Conservation (phyloP, 495 filamentous ascomycete genomes). For the Lophiostoma macrostomum region DNA sequence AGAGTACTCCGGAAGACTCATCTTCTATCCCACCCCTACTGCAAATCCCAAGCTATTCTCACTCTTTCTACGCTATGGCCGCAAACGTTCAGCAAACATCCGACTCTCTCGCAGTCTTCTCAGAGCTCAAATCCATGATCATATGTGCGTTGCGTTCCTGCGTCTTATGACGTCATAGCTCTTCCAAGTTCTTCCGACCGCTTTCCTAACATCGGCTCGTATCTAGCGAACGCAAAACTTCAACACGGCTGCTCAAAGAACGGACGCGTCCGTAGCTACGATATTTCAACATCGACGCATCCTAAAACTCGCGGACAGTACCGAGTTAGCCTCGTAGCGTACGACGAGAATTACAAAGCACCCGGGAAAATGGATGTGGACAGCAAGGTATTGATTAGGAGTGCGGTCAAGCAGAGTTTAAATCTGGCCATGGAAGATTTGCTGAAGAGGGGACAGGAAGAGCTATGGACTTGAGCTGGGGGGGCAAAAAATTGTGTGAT, state of each 20-base stretch:
- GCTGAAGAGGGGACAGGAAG: constrained; percentile 6
- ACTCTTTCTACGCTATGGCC: too few species aligned
- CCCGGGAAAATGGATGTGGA: constrained; percentile 9
- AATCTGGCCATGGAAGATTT: constrained; percentile 16
- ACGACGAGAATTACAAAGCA: constrained; percentile 10
- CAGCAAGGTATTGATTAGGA: constrained; percentile 2
- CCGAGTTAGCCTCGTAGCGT: constrained; percentile 7
- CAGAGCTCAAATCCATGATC: too few species aligned
- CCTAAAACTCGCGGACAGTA: background rate
- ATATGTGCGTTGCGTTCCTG: too few species aligned
- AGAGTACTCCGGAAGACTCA: too few species aligned
- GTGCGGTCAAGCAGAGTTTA: constrained; percentile 8
- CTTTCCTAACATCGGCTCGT: too few species aligned
- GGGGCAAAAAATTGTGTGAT: too few species aligned
- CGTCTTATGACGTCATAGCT: too few species aligned
- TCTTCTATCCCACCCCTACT: too few species aligned
- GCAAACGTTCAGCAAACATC: too few species aligned
- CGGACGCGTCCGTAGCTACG: constrained; percentile 10
- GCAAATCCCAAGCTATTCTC: too few species aligned
- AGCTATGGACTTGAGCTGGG: constrained; percentile 3
- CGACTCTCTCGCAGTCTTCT: too few species aligned
- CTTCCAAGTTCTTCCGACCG: too few species aligned
- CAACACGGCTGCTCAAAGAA: background rate
- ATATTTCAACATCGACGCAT: constrained; percentile 1
- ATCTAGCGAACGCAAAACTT: constrained; percentile 14